phyloP scores from a whole-genome alignment of 306 rosid genomes.

The Echinosophora koreensis region DNA sequence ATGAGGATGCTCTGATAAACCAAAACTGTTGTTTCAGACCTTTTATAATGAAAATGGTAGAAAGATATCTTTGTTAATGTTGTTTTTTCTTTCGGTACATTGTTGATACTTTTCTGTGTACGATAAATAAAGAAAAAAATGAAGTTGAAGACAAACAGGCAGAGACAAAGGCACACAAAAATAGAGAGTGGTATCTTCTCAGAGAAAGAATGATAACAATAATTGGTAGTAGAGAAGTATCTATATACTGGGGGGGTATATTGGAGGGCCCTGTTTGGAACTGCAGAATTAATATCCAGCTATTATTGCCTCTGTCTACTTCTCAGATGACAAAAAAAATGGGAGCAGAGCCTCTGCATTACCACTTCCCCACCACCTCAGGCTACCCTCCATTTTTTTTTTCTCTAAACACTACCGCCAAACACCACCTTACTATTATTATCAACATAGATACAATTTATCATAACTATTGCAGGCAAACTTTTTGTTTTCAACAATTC shows the following conservation, averaged over 20 bases:
- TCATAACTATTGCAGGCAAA: background rate
- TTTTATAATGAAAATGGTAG: slow-evolving; percentile 23
- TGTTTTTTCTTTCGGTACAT: background rate
- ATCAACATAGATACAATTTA: background rate
- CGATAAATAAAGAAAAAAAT: background rate
- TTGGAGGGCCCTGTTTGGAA: slow-evolving; percentile 64
- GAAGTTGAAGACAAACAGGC: slow-evolving; percentile 31
- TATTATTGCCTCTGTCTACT: slow-evolving; percentile 75
- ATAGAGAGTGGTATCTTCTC: slow-evolving; percentile 33
- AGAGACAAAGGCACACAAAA: slow-evolving; percentile 42
- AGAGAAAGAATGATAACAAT: slow-evolving; percentile 58
- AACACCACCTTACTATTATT: background rate
- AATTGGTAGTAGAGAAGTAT: slow-evolving; percentile 62
- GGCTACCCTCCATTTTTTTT: slow-evolving; percentile 39
- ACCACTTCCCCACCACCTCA: slow-evolving; percentile 50
- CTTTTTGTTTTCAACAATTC: background rate
- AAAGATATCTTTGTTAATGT: slow-evolving; percentile 26
- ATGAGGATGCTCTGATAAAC: no score
- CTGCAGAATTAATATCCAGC: slow-evolving; percentile 70
- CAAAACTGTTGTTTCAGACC: no score
- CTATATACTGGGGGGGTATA: slow-evolving; percentile 37
- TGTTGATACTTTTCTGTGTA: slow-evolving; percentile 32
- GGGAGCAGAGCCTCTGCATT: slow-evolving; percentile 55
- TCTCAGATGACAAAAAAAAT: slow-evolving; percentile 61
- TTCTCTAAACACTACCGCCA: background rate